These are phyloP conservation scores for Leishmania braziliensis DNA, from an alignment of 208 protist species.

Conservation along the genomic window DNA sequence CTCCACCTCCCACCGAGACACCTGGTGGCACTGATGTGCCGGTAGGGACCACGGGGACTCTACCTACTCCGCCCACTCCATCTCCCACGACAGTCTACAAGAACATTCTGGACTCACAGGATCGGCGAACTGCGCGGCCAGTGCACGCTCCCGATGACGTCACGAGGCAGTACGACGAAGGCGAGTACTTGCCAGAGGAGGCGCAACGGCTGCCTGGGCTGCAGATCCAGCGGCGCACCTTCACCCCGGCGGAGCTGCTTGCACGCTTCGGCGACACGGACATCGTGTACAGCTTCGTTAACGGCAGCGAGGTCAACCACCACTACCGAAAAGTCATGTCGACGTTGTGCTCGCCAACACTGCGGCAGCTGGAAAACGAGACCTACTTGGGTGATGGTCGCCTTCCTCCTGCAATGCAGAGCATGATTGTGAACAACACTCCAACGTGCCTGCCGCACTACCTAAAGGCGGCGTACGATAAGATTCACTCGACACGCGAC, in stretches of 20 bases:
- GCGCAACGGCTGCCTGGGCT: conserved; percentile 36
- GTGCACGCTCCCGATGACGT: background rate
- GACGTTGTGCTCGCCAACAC: background rate
- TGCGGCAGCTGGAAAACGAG: background rate
- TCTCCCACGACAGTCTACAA: background rate
- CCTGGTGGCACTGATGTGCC: background rate
- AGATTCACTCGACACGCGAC: background rate
- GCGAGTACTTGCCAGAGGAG: conserved; percentile 38
- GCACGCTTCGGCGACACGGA: conserved; percentile 59
- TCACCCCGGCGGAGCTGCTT: conserved; percentile 39
- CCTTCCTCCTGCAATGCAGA: background rate
- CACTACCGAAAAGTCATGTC: conserved; percentile 32
- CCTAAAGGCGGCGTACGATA: background rate
- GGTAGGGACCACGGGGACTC: background rate
- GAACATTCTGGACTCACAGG: background rate
- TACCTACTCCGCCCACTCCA: background rate
- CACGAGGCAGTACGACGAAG: conserved; percentile 3
- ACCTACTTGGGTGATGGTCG: background rate
- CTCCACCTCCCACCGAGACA: background rate
- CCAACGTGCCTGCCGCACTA: background rate
- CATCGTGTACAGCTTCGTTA: conserved; percentile 97
- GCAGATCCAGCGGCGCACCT: conserved; percentile 23
- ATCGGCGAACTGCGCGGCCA: background rate
- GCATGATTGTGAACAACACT: background rate
- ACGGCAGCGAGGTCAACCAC: conserved; percentile 89